Conservation (phyloP, 2,329 filamentous ascomycete species). For the Berkeleyomyces basicola region DNA sequence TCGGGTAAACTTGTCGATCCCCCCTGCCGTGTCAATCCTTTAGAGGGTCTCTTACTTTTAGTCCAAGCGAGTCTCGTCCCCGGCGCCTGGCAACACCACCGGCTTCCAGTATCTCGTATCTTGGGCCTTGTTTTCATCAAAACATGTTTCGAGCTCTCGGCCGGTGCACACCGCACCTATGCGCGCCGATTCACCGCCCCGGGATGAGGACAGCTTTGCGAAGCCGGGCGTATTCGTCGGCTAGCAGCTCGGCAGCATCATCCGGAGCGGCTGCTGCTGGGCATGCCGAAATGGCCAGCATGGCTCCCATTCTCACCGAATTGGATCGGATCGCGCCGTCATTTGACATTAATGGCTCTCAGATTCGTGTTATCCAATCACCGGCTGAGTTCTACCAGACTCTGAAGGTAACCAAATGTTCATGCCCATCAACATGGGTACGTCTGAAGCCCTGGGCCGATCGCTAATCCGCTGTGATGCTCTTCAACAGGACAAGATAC, state of each 20-base stretch:
- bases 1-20: no score
- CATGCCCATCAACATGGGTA: not conserved
- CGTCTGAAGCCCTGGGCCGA: not conserved
- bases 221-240: slow-evolving; percentile 6
- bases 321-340: slow-evolving; percentile 81
- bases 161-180: not conserved
- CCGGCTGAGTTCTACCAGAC: slow-evolving; percentile 84
- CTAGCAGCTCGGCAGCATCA: not conserved
- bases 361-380: slow-evolving; percentile 62
- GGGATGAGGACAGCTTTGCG: not conserved
- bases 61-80: not conserved
- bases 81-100: not conserved
- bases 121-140: not conserved
- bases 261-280: slow-evolving; percentile 16
- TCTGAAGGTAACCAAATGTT: slow-evolving; percentile 50
- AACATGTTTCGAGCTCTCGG: slow-evolving; percentile 1
- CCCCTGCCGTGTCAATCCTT: no score
- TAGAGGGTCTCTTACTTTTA: not conserved
- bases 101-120: not conserved
- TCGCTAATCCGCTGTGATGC: not conserved
- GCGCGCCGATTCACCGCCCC: not conserved
- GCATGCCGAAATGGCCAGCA: slow-evolving; percentile 18
- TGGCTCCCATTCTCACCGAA: slow-evolving; percentile 46
- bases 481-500: slow-evolving; percentile 53
- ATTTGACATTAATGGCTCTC: slow-evolving; percentile 67